Evolutionary conservation across 257 asterid genomes (phyloP).

Genomic region (Marsdenia floribunda): DNA sequence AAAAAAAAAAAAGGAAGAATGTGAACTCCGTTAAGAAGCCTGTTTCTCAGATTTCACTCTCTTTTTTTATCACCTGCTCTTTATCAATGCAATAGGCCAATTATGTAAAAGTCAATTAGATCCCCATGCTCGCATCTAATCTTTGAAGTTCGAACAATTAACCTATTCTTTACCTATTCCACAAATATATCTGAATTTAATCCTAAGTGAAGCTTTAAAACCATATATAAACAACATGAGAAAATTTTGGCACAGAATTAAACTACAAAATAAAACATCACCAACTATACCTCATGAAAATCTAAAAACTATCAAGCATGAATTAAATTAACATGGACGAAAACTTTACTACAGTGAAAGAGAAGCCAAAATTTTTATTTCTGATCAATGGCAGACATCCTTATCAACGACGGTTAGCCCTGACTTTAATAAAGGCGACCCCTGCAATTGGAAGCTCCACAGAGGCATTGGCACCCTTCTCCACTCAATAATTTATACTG

Average conservation of each 20-base stretch:
- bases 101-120: too few relatives aligned
- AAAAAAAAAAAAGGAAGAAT: background rate
- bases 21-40: background rate
- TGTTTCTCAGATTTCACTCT: too few relatives aligned
- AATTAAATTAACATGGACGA: background rate
- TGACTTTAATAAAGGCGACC: conserved; percentile 63
- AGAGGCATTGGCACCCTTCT: conserved; percentile 71
- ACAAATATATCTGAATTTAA: background rate
- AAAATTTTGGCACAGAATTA: background rate
- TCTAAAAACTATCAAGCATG: background rate
- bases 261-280: background rate
- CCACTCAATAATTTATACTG: conserved; percentile 61
- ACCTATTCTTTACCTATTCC: background rate
- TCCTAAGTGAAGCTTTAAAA: background rate
- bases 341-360: background rate
- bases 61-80: background rate
- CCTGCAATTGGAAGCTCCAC: conserved; percentile 87
- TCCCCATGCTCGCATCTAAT: too few relatives aligned
- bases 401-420: background rate
- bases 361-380: background rate
- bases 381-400: background rate
- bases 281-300: background rate
- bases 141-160: too few relatives aligned
- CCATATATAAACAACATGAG: too few relatives aligned
- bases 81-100: too few relatives aligned